Evolutionary conservation across 208 protist species (phyloP).

Genomic region (Herpetomonas samuelpessoai): DNA sequence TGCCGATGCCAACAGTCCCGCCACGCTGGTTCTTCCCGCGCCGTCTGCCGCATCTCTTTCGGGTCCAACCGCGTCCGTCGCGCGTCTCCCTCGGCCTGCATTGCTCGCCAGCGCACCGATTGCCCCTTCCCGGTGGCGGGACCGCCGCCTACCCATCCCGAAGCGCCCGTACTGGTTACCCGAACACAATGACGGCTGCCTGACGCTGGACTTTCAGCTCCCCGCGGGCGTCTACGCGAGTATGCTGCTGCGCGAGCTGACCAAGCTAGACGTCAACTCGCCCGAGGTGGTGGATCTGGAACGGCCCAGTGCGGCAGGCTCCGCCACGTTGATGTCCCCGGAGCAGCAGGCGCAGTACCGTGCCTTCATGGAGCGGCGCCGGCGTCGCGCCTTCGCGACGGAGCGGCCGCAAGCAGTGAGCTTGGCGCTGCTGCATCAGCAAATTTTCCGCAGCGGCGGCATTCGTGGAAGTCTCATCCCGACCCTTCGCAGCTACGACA

Average conservation of each 20-base stretch:
- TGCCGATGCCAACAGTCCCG: too few species aligned
- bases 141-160: slow-evolving; percentile 23
- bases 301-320: slow-evolving; percentile 29
- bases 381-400: slow-evolving; percentile 40
- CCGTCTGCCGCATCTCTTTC: too few species aligned
- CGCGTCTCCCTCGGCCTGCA: background rate
- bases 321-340: slow-evolving; percentile 38
- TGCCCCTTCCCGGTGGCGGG: slow-evolving; percentile 1
- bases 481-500: slow-evolving; percentile 82
- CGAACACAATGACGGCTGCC: slow-evolving; percentile 44
- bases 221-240: slow-evolving; percentile 65
- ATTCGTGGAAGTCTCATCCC: slow-evolving; percentile 74
- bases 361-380: slow-evolving; percentile 55
- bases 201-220: slow-evolving; percentile 61
- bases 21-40: background rate
- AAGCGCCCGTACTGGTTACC: slow-evolving; percentile 74
- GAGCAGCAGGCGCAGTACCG: slow-evolving; percentile 57
- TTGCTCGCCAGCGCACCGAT: background rate
- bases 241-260: slow-evolving; percentile 80
- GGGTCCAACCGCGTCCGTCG: background rate
- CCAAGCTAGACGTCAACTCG: slow-evolving; percentile 82
- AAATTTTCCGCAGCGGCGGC: slow-evolving; percentile 83
- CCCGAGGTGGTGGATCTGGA: slow-evolving; percentile 77
- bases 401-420: slow-evolving; percentile 59
- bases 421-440: slow-evolving; percentile 77